These are phyloP conservation scores for Pichia nanzhaoensis DNA, from an alignment of 805 yeast species.

Conservation along the genomic window DNA sequence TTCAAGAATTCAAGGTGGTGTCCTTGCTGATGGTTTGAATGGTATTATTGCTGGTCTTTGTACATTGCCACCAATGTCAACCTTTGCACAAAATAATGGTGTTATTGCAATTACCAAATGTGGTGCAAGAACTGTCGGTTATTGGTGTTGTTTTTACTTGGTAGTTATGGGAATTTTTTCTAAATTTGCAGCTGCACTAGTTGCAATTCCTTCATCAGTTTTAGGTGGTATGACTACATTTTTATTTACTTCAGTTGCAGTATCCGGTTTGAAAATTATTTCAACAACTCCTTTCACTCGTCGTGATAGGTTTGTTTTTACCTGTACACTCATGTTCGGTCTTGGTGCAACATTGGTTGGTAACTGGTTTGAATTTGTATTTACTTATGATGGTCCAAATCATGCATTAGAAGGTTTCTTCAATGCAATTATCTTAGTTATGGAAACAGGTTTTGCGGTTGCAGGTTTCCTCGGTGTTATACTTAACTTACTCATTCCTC, in stretches of 20 bases:
- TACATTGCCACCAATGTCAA: slow-evolving; percentile 85
- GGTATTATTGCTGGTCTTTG: slow-evolving; percentile 65
- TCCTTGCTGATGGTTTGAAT: slow-evolving; percentile 80
- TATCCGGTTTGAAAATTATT: slow-evolving; percentile 52
- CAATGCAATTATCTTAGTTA: slow-evolving; percentile 46
- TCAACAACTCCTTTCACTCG: slow-evolving; percentile 48
- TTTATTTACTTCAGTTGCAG: slow-evolving; percentile 50
- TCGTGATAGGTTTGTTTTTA: slow-evolving; percentile 49
- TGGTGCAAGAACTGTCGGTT: slow-evolving; percentile 71
- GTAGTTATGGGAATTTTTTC: slow-evolving; percentile 83
- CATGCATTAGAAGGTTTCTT: slow-evolving; percentile 39
- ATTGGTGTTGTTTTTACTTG: slow-evolving; percentile 53
- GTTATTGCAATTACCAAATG: slow-evolving; percentile 89
- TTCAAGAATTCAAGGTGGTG: slow-evolving; percentile 87
- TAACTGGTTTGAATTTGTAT: slow-evolving; percentile 42
- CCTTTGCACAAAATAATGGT: slow-evolving; percentile 94
- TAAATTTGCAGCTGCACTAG: slow-evolving; percentile 84
- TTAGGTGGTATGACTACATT: slow-evolving; percentile 80
- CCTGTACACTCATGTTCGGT: slow-evolving; percentile 47
- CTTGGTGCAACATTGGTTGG: slow-evolving; percentile 42
- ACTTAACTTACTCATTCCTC: slow-evolving; percentile 43
- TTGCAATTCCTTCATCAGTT: slow-evolving; percentile 70
- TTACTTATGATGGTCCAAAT: slow-evolving; percentile 45
- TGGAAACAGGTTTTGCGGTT: slow-evolving; percentile 54
- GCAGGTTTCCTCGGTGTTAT: slow-evolving; percentile 49